Evolutionary conservation across 768 basidiomycete species (phyloP).

Genomic region (Tricholoma sp.): DNA sequence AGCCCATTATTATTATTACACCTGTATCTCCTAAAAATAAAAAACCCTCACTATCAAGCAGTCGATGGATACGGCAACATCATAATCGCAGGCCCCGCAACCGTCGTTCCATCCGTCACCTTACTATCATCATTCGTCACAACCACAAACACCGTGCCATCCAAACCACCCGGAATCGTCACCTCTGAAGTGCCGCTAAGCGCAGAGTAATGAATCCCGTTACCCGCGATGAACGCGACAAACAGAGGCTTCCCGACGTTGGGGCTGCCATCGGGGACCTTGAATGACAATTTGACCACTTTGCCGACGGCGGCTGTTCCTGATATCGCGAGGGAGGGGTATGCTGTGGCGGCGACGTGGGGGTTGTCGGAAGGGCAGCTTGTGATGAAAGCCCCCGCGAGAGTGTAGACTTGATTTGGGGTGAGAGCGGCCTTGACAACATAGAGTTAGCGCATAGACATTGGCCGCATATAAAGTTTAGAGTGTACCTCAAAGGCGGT

Average conservation of each 20-base stretch:
- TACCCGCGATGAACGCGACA: slow-evolving; percentile 47
- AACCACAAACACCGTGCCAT: slow-evolving; percentile 49
- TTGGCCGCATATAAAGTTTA: too few relatives aligned
- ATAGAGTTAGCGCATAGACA: background rate
- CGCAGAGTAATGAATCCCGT: slow-evolving; percentile 34
- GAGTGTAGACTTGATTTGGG: slow-evolving; percentile 34
- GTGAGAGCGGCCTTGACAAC: slow-evolving; percentile 31
- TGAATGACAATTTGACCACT: slow-evolving; percentile 17
- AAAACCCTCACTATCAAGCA: slow-evolving; percentile 3
- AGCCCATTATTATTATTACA: too few relatives aligned
- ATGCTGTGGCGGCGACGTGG: slow-evolving; percentile 39
- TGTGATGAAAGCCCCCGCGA: slow-evolving; percentile 41
- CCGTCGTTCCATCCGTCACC: slow-evolving; percentile 40
- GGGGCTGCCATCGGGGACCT: slow-evolving; percentile 2
- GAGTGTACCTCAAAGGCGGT: slow-evolving; percentile 48
- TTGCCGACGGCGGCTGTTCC: slow-evolving; percentile 8
- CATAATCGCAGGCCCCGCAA: slow-evolving; percentile 54
- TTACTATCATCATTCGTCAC: slow-evolving; percentile 34
- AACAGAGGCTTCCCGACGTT: slow-evolving; percentile 21
- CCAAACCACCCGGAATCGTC: slow-evolving; percentile 37
- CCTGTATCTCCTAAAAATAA: too few relatives aligned
- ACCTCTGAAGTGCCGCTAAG: slow-evolving; percentile 26
- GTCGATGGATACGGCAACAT: slow-evolving; percentile 28
- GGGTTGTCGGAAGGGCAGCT: slow-evolving; percentile 49
- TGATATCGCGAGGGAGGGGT: slow-evolving; percentile 35